Conservation (phyloP, 2,329 filamentous ascomycete genomes). For the Ophidiomyces ophidiicola region DNA sequence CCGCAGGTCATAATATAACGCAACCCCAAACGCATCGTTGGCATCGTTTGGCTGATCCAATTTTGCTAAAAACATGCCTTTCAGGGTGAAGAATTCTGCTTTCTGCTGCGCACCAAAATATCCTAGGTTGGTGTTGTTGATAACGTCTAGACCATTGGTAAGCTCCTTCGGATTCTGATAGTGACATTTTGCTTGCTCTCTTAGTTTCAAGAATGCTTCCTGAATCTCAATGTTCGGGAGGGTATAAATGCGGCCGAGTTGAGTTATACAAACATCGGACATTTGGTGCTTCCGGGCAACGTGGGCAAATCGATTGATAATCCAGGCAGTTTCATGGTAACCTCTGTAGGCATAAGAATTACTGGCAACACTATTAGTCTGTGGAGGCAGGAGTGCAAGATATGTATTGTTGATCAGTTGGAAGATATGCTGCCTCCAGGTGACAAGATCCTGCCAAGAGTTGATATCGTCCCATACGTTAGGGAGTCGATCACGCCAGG, state of each 20-base stretch:
- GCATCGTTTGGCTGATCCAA: conserved; percentile 82
- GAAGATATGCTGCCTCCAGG: conserved; percentile 98
- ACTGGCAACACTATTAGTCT: conserved; percentile 69
- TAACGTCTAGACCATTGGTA: conserved; percentile 86
- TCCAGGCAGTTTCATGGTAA: conserved; percentile 98
- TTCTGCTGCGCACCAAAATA: conserved; percentile 96
- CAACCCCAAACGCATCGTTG: conserved; percentile 86
- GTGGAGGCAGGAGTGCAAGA: conserved; percentile 66
- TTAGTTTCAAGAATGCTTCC: conserved; percentile 91
- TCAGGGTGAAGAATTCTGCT: conserved; percentile 96
- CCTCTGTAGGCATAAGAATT: conserved; percentile 94
- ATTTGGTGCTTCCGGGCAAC: conserved; percentile 95
- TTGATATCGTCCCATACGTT: conserved; percentile 99
- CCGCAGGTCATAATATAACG: conserved; percentile 88
- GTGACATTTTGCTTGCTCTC: conserved; percentile 98
- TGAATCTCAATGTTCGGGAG: conserved; percentile 99
- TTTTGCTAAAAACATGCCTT: conserved; percentile 98
- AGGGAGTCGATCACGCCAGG: conserved; percentile 88
- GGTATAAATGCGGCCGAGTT: conserved; percentile 95
- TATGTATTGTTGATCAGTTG: conserved; percentile 93
- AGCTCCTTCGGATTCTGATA: conserved; percentile 93
- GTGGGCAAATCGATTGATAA: conserved; percentile 97
- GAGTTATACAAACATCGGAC: conserved; percentile 91
- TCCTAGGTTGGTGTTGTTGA: conserved; percentile 98
- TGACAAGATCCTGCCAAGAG: conserved; percentile 98